Base-by-base conservation (phyloP, 495 filamentous ascomycete genomes). In the Mytilinidion resinicola region DNA sequence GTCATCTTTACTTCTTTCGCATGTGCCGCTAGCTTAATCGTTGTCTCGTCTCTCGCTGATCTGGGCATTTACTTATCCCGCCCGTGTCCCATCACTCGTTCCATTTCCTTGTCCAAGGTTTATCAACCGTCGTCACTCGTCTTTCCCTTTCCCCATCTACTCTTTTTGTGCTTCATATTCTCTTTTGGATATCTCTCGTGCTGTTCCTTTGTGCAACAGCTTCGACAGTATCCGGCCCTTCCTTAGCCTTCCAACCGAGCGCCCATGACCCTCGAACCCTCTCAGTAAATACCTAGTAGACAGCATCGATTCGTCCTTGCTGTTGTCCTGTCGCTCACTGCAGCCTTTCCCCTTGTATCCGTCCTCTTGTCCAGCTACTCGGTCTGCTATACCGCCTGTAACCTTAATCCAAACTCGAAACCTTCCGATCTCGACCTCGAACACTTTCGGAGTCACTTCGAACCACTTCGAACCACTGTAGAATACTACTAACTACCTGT, bases 281-380 rank as follows among this genome's bases (percentile, higher is more conserved):
- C 52, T 51, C 46, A 59, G 53, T 63, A 65, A 56, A 56, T 39
- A 56, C 53, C 51, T 74, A 74, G 67, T 71, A 72, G 71, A 74
- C 69, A 65, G 72, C 56, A 47, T 60, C 58, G 62, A 60, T 69
- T 62, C 47, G 30, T 63, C 61, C 57, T 10, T 56, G 61, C 68
- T 69, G 69, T 73, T 70, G 69, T 72, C 67, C 69, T 63, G 65
- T 71, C 69, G 63, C 64, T 72, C 69, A 35, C 72, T 73, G 53
- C 35, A 55, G 56, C 50, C 30, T 25, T 53, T 56, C 34, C 39
- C 42, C 25, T 17, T 49, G 17, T 56, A 30, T 55, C 37, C 34
- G 7, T 33, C n/a, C 33, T 30, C 51, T 47, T 54, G 19, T 20
- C 15, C 37, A 30, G 21, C 19, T 41, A 9, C 49, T 52, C 34